Conservation (phyloP, 306 rosid species). For the Vigna unguiculata region DNA sequence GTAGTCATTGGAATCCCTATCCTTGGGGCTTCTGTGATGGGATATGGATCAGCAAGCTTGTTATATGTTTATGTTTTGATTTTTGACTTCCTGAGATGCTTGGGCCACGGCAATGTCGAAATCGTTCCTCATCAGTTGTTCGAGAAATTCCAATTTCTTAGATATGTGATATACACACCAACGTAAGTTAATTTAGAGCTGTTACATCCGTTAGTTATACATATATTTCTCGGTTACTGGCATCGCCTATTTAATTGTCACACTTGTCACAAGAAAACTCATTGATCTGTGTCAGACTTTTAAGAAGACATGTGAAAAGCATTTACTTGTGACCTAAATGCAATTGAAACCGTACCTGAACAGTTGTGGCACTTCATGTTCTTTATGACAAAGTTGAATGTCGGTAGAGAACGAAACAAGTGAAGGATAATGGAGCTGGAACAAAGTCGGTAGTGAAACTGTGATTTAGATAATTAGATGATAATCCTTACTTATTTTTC, state of each 20-base stretch:
- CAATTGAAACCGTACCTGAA: slow-evolving; percentile 4
- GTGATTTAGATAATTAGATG: slow-evolving; percentile 1
- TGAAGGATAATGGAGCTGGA: background rate
- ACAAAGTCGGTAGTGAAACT: background rate
- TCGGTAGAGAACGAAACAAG: background rate
- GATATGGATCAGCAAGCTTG: slow-evolving; percentile 72
- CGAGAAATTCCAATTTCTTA: slow-evolving; percentile 65
- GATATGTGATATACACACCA: slow-evolving; percentile 81
- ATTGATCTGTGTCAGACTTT: slow-evolving; percentile 32
- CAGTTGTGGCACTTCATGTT: slow-evolving; percentile 11
- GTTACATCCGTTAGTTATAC: background rate
- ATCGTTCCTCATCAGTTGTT: slow-evolving; percentile 64
- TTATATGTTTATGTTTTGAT: slow-evolving; percentile 60
- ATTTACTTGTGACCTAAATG: slow-evolving; percentile 37
- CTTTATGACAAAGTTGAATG: background rate
- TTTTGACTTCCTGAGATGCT: slow-evolving; percentile 80
- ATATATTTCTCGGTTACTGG: background rate
- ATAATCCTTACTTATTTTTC: background rate
- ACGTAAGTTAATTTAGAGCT: slow-evolving; percentile 63
- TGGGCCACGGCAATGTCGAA: slow-evolving; percentile 87
- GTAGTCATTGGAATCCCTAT: slow-evolving; percentile 74
- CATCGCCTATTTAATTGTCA: slow-evolving; percentile 17
- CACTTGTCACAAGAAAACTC: background rate
- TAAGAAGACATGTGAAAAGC: slow-evolving; percentile 32
- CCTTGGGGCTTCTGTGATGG: slow-evolving; percentile 60